Evolutionary conservation across 192 early-diverging fungal species (phyloP).

Genomic region (Spizellomyces punctatus): DNA sequence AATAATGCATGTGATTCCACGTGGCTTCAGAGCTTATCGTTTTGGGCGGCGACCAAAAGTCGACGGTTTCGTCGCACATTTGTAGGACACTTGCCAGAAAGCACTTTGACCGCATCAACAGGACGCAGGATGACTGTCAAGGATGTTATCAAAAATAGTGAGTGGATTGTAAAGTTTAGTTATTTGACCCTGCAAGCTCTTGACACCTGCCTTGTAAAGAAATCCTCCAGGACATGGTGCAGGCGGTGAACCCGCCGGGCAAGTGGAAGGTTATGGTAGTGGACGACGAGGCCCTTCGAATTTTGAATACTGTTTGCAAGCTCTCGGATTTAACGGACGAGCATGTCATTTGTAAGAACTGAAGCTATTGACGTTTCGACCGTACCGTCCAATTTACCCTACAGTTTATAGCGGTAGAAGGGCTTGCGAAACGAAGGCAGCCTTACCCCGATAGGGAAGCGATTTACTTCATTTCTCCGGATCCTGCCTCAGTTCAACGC

Average conservation of each 20-base stretch:
- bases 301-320: constrained; percentile 36
- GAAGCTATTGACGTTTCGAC: neutral
- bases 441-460: constrained; percentile 58
- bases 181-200: no score
- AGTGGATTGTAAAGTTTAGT: no score
- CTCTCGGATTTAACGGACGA: constrained; percentile 42
- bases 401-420: constrained; percentile 49
- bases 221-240: constrained; percentile 71
- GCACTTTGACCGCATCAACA: no score
- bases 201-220: neutral
- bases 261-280: constrained; percentile 55
- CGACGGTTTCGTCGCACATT: no score
- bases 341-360: constrained; percentile 48
- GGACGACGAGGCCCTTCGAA: constrained; percentile 38
- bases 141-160: no score
- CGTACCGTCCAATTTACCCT: neutral
- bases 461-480: constrained; percentile 59
- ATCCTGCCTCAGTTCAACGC: constrained; percentile 44
- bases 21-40: no score
- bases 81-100: no score
- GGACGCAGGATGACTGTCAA: no score
- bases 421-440: constrained; percentile 45
- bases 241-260: constrained; percentile 69
- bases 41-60: no score
- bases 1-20: no score